Percentiles rank a stretch among this genome's conserved stretches.
phyloP scores from a whole-genome alignment of 192 early-diverging fungal species.

The Powellomyces hirtus region DNA sequence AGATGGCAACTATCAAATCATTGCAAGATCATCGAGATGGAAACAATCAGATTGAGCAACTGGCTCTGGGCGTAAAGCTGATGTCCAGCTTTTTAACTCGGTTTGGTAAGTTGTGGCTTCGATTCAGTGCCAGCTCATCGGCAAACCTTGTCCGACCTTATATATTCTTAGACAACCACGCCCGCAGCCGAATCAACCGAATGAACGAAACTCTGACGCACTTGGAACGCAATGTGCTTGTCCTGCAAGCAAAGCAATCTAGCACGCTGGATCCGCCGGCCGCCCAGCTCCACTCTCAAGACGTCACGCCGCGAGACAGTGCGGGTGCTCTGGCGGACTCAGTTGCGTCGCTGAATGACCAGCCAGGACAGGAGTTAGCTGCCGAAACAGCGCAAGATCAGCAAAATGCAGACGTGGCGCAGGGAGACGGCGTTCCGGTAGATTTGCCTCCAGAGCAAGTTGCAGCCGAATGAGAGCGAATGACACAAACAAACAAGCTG shows the following conservation, averaged over 20 bases:
- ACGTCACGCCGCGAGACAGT: background rate
- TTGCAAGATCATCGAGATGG: background rate
- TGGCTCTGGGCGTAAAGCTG: background rate
- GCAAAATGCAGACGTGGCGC: no score
- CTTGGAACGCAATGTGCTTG: background rate
- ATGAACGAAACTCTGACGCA: background rate
- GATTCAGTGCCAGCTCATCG: background rate
- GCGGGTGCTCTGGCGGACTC: background rate
- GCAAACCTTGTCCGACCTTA: background rate
- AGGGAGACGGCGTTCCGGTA: no score
- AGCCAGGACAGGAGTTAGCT: no score
- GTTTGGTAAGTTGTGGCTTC: background rate
- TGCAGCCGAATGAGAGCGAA: no score
- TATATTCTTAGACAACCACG: background rate
- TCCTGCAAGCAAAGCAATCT: constrained; percentile 1
- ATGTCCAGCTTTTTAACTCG: background rate
- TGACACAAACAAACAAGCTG: no score
- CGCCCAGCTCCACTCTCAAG: background rate
- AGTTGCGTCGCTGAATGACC: no score
- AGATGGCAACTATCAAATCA: background rate
- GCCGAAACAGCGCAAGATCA: no score
- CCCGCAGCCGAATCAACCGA: background rate
- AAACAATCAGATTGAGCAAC: background rate
- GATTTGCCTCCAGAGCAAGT: no score
- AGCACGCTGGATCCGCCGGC: constrained; percentile 2